These are phyloP conservation scores for Pisolithus microcarpus DNA, from an alignment of 768 basidiomycete genomes.

Conservation along the genomic window DNA sequence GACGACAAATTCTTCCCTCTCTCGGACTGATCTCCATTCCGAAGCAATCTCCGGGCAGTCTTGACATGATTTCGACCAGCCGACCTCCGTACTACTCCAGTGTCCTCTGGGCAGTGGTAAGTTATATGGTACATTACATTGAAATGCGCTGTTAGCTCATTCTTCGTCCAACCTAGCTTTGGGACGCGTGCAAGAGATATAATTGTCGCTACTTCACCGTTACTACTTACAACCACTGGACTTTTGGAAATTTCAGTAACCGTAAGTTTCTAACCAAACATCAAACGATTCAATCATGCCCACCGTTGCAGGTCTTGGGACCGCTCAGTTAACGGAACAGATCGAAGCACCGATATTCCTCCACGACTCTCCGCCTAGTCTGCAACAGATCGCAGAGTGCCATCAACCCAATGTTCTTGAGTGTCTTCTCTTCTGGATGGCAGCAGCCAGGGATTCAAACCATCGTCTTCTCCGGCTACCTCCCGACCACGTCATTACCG, in stretches of 20 bases:
- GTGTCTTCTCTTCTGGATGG: conserved; percentile 8
- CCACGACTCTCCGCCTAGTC: background rate
- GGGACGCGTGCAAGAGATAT: conserved; percentile 8
- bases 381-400: background rate
- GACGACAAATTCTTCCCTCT: too few species aligned
- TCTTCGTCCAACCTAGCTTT: conserved; percentile 5
- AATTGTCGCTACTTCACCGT: conserved; percentile 10
- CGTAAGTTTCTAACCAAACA: conserved; percentile 1
- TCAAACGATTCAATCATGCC: background rate
- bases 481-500: background rate
- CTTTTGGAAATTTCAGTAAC: conserved; percentile 9
- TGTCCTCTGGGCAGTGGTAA: conserved; percentile 11
- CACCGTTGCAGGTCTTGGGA: conserved; percentile 4
- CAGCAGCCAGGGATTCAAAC: background rate
- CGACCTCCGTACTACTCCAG: background rate
- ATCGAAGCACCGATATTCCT: conserved; percentile 9
- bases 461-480: background rate
- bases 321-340: conserved; percentile 6
- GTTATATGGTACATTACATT: background rate
- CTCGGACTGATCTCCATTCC: too few species aligned
- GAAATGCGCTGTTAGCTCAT: background rate
- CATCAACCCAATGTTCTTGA: conserved; percentile 10
- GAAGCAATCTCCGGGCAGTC: background rate
- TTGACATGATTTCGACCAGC: conserved; percentile 1
- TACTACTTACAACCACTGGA: conserved; percentile 14